Evolutionary conservation across 2,329 filamentous ascomycete genomes (phyloP).

Genomic region (Alternaria sp.): DNA sequence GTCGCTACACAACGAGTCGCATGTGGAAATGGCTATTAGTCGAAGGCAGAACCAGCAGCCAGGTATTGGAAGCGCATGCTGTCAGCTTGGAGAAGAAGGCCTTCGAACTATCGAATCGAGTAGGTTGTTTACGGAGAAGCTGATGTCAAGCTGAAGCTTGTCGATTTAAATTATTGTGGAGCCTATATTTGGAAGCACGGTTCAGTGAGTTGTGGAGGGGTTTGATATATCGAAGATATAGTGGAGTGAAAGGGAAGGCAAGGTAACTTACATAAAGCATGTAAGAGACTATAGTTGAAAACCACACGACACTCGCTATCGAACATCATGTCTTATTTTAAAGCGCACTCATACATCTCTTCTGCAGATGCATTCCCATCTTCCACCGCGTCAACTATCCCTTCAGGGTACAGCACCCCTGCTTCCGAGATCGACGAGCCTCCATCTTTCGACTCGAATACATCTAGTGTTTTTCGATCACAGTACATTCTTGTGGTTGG

Average conservation of each 20-base stretch:
- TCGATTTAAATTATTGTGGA: neutral
- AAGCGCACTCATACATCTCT: neutral
- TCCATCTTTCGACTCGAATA: neutral
- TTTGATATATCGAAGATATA: neutral
- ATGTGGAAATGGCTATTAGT: neutral
- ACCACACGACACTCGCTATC: neutral
- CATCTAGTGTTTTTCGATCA: neutral
- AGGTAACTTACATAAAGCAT: neutral
- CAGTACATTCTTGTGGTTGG: constrained; percentile 41
- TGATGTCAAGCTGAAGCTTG: neutral
- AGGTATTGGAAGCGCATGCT: neutral
- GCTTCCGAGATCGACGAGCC: constrained; percentile 1
- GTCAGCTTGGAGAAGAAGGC: neutral
- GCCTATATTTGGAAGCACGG: neutral
- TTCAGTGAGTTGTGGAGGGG: neutral
- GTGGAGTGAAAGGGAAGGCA: neutral
- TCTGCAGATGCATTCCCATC: neutral
- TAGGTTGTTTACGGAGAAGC: neutral
- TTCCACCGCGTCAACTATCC: neutral
- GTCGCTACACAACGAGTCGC: neutral
- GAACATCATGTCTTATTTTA: neutral
- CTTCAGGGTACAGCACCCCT: constrained; percentile 1
- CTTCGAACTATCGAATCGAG: neutral
- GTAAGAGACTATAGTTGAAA: neutral
- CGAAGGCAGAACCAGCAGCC: neutral